Conservation (phyloP, 164 flowering plant species). For the Cinnamomum micranthum region DNA sequence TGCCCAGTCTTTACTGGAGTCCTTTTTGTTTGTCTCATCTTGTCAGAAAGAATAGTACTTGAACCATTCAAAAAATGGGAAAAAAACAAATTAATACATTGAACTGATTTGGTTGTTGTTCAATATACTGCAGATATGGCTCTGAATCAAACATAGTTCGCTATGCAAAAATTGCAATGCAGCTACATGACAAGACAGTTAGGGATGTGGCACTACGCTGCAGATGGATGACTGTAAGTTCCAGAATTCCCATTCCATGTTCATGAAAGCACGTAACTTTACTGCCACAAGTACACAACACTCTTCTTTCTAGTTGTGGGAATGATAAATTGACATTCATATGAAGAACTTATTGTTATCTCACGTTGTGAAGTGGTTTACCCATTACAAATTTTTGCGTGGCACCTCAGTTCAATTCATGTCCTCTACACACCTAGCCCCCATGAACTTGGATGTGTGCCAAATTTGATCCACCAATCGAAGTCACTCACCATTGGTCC, state of each 20-base stretch:
- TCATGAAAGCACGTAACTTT: not conserved
- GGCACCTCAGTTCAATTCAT: no score
- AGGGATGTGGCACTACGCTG: constrained; percentile 73
- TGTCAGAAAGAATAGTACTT: not conserved
- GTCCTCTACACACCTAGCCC: no score
- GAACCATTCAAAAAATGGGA: not conserved
- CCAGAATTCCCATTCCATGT: not conserved
- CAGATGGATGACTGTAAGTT: constrained; percentile 72
- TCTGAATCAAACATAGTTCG: constrained; percentile 37
- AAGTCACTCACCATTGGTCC: no score
- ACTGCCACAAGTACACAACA: not conserved
- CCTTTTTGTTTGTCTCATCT: not conserved
- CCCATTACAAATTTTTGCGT: no score
- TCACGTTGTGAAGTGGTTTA: no score
- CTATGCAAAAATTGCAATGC: constrained; percentile 63
- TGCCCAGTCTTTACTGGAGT: not conserved
- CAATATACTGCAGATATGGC: constrained; percentile 34
- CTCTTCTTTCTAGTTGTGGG: no score
- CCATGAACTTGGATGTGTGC: no score
- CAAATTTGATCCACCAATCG: no score
- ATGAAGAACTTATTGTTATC: no score
- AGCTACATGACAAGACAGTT: constrained; percentile 48
- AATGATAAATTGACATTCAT: no score
- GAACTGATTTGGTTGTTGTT: not conserved
- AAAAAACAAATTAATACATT: no score